Percentiles rank a stretch among this genome's conserved stretches.
phyloP scores from a whole-genome alignment of 495 filamentous ascomycete genomes.

The Glarea lozoyensis region DNA sequence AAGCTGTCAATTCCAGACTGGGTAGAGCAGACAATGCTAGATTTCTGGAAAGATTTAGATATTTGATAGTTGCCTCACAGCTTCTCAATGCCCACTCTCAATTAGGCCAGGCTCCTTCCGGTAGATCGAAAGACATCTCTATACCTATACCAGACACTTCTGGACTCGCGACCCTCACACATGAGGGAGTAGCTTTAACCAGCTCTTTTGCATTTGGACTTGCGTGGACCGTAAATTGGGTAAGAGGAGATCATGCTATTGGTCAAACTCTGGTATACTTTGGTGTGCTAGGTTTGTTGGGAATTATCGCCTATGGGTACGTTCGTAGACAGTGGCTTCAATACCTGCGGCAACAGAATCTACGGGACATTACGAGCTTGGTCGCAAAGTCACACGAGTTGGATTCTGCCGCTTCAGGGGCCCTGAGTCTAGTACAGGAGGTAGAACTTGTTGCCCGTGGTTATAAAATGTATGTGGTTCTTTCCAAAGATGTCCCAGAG shows the following conservation, averaged over 20 bases:
- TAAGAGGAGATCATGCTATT: slow-evolving; percentile 39
- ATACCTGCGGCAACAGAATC: slow-evolving; percentile 66
- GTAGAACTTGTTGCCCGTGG: slow-evolving; percentile 92
- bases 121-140: slow-evolving; percentile 8
- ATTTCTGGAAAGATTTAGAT: slow-evolving; percentile 93
- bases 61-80: slow-evolving; percentile 91
- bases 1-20: slow-evolving; percentile 64
- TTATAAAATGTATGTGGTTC: slow-evolving; percentile 67
- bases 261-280: slow-evolving; percentile 50
- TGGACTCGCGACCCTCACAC: slow-evolving; percentile 18
- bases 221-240: slow-evolving; percentile 67
- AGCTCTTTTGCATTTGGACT: slow-evolving; percentile 55
- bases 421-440: slow-evolving; percentile 85
- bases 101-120: slow-evolving; percentile 7
- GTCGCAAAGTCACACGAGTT: slow-evolving; percentile 73
- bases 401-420: slow-evolving; percentile 69
- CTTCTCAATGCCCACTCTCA: slow-evolving; percentile 62
- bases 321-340: slow-evolving; percentile 77
- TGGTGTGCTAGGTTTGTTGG: slow-evolving; percentile 43
- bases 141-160: slow-evolving; percentile 14
- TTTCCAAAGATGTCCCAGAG: not conserved
- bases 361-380: slow-evolving; percentile 64
- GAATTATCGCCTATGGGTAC: slow-evolving; percentile 58
- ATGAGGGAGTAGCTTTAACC: slow-evolving; percentile 33
- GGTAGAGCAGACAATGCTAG: slow-evolving; percentile 72